These are phyloP conservation scores for Chrysophaeum taylorii DNA, from an alignment of 352 stramenopile species.

Conservation along the genomic window DNA sequence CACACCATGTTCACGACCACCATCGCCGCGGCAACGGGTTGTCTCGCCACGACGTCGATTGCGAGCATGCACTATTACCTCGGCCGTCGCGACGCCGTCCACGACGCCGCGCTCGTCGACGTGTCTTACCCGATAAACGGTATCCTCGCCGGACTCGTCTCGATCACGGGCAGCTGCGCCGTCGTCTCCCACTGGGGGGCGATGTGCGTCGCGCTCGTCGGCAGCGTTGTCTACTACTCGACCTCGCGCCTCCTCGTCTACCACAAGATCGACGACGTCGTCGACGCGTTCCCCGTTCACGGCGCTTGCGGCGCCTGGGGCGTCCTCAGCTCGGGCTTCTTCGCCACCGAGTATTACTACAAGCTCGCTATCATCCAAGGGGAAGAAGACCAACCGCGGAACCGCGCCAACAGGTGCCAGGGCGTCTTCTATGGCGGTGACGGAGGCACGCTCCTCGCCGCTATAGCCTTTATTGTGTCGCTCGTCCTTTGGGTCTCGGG, in stretches of 20 bases:
- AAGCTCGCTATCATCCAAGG: constrained; percentile 30
- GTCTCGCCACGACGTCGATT: constrained; percentile 16
- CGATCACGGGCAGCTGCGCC: constrained; percentile 40
- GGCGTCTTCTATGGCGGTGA: constrained; percentile 34
- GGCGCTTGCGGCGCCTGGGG: constrained; percentile 43
- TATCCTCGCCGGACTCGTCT: constrained; percentile 42
- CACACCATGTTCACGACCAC: constrained; percentile 32
- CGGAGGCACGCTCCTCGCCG: neutral
- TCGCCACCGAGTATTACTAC: constrained; percentile 38
- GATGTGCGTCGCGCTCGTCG: constrained; percentile 34
- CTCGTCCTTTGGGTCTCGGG: constrained; percentile 13
- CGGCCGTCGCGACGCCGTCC: neutral
- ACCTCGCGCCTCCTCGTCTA: constrained; percentile 28
- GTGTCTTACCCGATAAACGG: constrained; percentile 36
- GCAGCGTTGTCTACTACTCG: constrained; percentile 29
- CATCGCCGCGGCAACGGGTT: constrained; percentile 21
- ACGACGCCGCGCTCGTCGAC: constrained; percentile 25
- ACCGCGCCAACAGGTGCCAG: constrained; percentile 21
- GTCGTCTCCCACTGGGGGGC: constrained; percentile 36
- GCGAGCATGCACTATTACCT: constrained; percentile 18
- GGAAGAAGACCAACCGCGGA: too few species aligned
- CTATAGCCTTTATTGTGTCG: constrained; percentile 11
- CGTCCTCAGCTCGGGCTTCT: constrained; percentile 40
- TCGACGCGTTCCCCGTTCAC: constrained; percentile 45
- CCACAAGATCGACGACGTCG: constrained; percentile 43